Evolutionary conservation across 2,329 filamentous ascomycete species (phyloP), one percentile per base, ranked within the genome.

Genomic region (Helotiales sp.): DNA sequence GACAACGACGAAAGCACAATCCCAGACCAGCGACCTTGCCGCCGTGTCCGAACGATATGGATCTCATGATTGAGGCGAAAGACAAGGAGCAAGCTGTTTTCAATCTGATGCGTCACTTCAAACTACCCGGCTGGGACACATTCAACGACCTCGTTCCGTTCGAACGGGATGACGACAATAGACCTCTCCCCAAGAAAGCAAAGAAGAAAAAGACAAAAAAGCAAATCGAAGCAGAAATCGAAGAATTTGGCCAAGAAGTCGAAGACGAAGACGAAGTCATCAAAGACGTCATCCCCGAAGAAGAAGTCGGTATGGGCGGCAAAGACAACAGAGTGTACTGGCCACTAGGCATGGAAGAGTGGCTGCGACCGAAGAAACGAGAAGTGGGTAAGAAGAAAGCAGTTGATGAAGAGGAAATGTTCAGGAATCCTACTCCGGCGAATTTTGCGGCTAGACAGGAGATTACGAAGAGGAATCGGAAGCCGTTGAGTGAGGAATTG

Each of bases 31-130:
- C 85, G 71, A 91, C 89, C 0, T 79, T 98, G 0, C 95, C 95
- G 0, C 94, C 95, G 0, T 97, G 95, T 74, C 84, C 89, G 3
- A 82, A 87, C 0, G 89, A 91, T 34, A 96, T 96, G 91, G 95
- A 97, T 76, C 83, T 98, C n/a, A 98, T 98, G 95, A 97, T 98
- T 68, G 95, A 98, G 80, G 95, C 95, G 57, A 98, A 98, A 78
- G 95, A 97, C 76, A 98, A 98, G 79, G 95, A 98, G 77, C 95
- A 98, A 78, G 93, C 95, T 0, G 93, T 97, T 0, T 97, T 98
- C 74, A 93, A 97, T 71, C 84, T 98, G 20, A 97, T 97, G 93
- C 86, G 91, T 24, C 93, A 85, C 0, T 97, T 93, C 78, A 93
- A 90, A 74, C 83, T 98, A 0, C 92, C 93, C 0, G 93, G 93